Base-by-base conservation (phyloP, 495 filamentous ascomycete genomes). In the Lepidopterella palustris region DNA sequence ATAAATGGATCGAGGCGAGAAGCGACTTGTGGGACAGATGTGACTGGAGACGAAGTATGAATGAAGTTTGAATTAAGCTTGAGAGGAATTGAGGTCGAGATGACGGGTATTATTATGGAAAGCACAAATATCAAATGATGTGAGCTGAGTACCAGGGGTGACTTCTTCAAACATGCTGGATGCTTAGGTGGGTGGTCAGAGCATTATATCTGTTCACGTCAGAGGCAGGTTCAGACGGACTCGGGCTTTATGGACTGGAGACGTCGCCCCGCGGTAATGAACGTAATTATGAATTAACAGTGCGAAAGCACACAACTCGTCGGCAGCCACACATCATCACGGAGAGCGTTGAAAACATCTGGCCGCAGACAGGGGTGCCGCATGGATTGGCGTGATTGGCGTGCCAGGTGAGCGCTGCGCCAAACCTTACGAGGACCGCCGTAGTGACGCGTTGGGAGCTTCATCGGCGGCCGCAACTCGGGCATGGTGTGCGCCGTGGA, bases 151-250 rank as follows among this genome's bases (percentile, higher is more conserved):
- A 39, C 31, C 11, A 45, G 15, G 58, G 23, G 24, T 55, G 63
- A 51, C 51, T 28, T 55, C 45, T 50, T 45, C 55, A 60, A 64
- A 59, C 55, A 61, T 26, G 58, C 55, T 35, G 27, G 49, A 55
- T 52, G 42, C 55, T 54, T 59, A 55, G 20, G 53, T 59, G 63
- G 63, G 63, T 35, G 27, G 21, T 18, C 49, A 59, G 54, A 40
- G 55, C 63, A 66, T 66, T 62, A 62, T 66, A 62, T 62, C 63
- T 62, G 20, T 66, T 62, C 58, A 52, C 63, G 63, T 66, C 63
- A 62, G 59, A 48, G 28, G 56, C 55, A 62, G 32, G 59, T 48
- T 24, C 26, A 59, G 45, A 57, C 59, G 59, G 59, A 23, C 55
- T 65, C 63, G 63, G 63, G 45, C 53, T 65, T 65, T 61, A 65